These are phyloP conservation scores for Scheffersomyces coipomensis DNA, from an alignment of 805 yeast genomes.

Conservation along the genomic window DNA sequence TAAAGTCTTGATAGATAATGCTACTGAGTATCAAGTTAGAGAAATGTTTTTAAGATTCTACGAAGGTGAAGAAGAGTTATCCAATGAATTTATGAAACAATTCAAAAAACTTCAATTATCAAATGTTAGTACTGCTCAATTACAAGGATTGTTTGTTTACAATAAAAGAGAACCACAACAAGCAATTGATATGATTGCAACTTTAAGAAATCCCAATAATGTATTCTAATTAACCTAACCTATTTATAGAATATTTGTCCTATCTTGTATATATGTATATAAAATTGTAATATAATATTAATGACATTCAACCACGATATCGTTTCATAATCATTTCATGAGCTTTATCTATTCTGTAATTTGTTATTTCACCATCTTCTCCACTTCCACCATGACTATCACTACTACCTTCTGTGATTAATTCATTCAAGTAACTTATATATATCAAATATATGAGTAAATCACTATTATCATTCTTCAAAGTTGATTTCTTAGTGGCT, in stretches of 20 bases:
- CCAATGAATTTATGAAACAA: constrained; percentile 50
- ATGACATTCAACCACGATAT: constrained; percentile 29
- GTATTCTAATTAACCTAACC: constrained; percentile 12
- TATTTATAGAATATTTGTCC: constrained; percentile 2
- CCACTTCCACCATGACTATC: constrained; percentile 36
- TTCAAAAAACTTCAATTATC: constrained; percentile 45
- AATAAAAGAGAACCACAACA: constrained; percentile 78
- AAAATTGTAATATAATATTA: neutral
- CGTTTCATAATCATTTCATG: constrained; percentile 27
- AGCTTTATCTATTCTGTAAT: constrained; percentile 38
- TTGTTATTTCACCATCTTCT: constrained; percentile 28
- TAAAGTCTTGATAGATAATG: constrained; percentile 80
- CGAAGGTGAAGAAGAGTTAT: constrained; percentile 52
- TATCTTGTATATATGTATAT: constrained; percentile 3
- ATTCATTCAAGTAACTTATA: constrained; percentile 42
- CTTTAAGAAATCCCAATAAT: constrained; percentile 32
- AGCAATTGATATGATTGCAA: constrained; percentile 66
- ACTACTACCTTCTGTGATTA: constrained; percentile 38
- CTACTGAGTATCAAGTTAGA: constrained; percentile 75
- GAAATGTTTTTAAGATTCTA: constrained; percentile 89
- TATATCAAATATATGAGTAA: constrained; percentile 47
- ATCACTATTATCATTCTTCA: constrained; percentile 41
- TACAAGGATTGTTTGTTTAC: constrained; percentile 93
- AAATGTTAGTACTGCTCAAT: constrained; percentile 82
- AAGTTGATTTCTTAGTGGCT: constrained; percentile 14